Conservation (phyloP, 23 red algal species). For the Gracilaria vermiculophylla region DNA sequence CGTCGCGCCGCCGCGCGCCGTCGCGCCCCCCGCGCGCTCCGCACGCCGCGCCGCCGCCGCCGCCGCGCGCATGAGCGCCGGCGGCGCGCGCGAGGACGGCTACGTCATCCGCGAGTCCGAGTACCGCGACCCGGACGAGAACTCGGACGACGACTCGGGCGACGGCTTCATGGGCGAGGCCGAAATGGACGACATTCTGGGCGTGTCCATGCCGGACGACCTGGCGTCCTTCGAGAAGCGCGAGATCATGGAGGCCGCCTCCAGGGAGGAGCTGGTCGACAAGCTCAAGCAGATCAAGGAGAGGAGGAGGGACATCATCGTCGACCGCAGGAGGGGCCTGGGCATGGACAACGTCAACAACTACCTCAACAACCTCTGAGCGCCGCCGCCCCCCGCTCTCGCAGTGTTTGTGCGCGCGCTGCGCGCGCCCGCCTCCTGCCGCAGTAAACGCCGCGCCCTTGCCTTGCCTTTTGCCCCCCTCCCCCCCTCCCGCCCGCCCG, state of each 20-base stretch:
- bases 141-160: conserved; percentile 54
- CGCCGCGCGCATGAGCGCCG: background rate
- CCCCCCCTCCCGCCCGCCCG: too few relatives aligned
- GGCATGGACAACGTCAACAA: conserved; percentile 59
- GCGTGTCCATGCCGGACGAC: conserved; percentile 64
- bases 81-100: background rate
- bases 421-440: too few relatives aligned
- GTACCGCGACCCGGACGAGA: conserved; percentile 42
- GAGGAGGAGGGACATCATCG: conserved; percentile 49
- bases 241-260: background rate
- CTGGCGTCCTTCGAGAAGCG: conserved; percentile 36
- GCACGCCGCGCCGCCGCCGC: background rate
- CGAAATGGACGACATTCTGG: conserved; percentile 55
- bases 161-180: conserved; percentile 58
- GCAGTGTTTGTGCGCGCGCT: too few relatives aligned
- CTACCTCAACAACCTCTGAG: conserved; percentile 52
- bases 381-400: too few relatives aligned
- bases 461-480: too few relatives aligned
- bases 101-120: conserved; percentile 39
- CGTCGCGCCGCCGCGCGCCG: background rate
- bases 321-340: conserved; percentile 38
- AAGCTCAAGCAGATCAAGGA: conserved; percentile 42
- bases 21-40: too few relatives aligned
- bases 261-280: conserved; percentile 34
- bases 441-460: too few relatives aligned